Conservation (phyloP, 495 filamentous ascomycete genomes). For the Hyaloscypha hepaticicola region DNA sequence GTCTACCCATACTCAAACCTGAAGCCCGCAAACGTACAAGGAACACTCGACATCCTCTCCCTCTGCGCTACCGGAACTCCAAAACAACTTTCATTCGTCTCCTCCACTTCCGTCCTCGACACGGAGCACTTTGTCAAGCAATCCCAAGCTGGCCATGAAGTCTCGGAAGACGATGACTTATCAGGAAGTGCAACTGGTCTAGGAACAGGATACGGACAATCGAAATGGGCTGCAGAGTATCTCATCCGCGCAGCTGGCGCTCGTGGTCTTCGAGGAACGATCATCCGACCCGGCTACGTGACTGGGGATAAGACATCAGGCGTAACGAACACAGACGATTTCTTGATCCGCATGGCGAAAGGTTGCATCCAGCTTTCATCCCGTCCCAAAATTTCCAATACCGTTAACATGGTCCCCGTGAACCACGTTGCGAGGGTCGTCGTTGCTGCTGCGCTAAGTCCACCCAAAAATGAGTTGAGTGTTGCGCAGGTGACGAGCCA, state of each 20-base stretch:
- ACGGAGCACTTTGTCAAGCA: slow-evolving; percentile 72
- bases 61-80: slow-evolving; percentile 76
- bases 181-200: slow-evolving; percentile 64
- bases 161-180: slow-evolving; percentile 65
- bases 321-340: slow-evolving; percentile 84
- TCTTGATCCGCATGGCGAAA: slow-evolving; percentile 85
- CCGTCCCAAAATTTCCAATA: slow-evolving; percentile 79
- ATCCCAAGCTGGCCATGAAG: slow-evolving; percentile 51
- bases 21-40: slow-evolving; percentile 73
- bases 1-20: slow-evolving; percentile 77
- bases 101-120: slow-evolving; percentile 82
- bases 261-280: slow-evolving; percentile 70
- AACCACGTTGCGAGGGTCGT: slow-evolving; percentile 79
- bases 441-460: slow-evolving; percentile 55
- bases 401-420: slow-evolving; percentile 89
- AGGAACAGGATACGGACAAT: slow-evolving; percentile 87
- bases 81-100: slow-evolving; percentile 81
- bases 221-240: slow-evolving; percentile 82
- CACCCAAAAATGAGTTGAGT: slow-evolving; percentile 42
- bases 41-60: slow-evolving; percentile 72
- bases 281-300: slow-evolving; percentile 87
- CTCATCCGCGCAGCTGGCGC: slow-evolving; percentile 77
- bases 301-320: slow-evolving; percentile 72
- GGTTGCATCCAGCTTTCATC: slow-evolving; percentile 77
- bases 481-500: slow-evolving; percentile 80